Base-by-base conservation (phyloP, 2,329 filamentous ascomycete genomes). In the Alternaria conjuncta region DNA sequence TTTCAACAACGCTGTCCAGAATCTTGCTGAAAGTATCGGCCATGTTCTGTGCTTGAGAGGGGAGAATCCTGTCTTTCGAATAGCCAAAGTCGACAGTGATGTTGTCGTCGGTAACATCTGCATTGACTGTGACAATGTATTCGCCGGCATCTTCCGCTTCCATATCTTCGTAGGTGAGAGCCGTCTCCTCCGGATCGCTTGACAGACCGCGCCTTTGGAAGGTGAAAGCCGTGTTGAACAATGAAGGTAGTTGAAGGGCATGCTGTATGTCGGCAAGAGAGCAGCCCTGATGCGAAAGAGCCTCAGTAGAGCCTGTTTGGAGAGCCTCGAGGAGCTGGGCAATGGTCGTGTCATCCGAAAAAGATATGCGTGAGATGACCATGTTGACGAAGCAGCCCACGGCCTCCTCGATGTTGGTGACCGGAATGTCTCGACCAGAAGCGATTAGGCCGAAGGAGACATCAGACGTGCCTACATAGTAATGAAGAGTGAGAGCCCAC, bases 331-430 rank as follows among this genome's bases (percentile, higher is more conserved):
- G 75, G 1, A 82, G 72, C 11, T 83, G 79, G 3, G 71, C 62
- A 10, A 86, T 70, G 12, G 73, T 49, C 70, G 78, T 57, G 49
- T 79, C 58, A 69, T 75, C 57, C 51, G 75, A 60, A 72, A 84
- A 67, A 59, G 78, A 71, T 5, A 86, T 77, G 6, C 83, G 81
- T 61, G 82, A 86, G 49, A 86, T 83, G 3, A 88, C 79, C 82
- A 87, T 86, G 57, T 86, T 87, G 62, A 88, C 84, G 51, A 87
- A 85, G 10, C 82, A 80, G 0, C 87, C 86, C 11, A 85, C 81
- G 2, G 85, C 82, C 3, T 83, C 78, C 3, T 84, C 79, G 11
- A 87, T 83, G 1, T 82, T 81, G 3, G 80, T 75, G 1, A 88
- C 77, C 1, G 84, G 82, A 5, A 84, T 80, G 63, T 88, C 86